phyloP scores from a whole-genome alignment of 345 rosid genomes.

The Syzygium aromaticum region DNA sequence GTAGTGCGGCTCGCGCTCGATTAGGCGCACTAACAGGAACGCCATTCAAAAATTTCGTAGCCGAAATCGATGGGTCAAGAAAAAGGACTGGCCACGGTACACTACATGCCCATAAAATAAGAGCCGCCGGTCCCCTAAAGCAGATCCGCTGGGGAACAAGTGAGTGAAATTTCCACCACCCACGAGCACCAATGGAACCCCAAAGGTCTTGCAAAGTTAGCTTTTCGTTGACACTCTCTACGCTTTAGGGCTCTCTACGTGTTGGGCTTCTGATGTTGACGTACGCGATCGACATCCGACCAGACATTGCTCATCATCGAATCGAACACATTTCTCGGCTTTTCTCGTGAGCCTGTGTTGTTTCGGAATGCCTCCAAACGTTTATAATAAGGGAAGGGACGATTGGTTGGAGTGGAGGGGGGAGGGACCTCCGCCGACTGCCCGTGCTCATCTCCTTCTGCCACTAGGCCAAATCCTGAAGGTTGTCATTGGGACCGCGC shows the following conservation, averaged over 20 bases:
- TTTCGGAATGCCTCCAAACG: not conserved
- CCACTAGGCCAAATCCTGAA: no score
- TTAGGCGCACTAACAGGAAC: not conserved
- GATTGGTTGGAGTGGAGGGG: not conserved
- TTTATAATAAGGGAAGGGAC: not conserved
- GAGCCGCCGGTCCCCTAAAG: conserved; percentile 23
- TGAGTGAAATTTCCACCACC: conserved; percentile 6
- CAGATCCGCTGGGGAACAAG: conserved; percentile 17
- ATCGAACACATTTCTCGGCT: conserved; percentile 10
- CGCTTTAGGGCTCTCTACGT: not conserved
- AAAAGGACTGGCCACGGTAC: not conserved
- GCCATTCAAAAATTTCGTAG: not conserved
- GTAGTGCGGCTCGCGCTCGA: not conserved
- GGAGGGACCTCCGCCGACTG: not conserved
- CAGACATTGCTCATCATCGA: not conserved
- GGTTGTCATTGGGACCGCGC: not conserved
- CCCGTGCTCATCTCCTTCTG: not conserved
- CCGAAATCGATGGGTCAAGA: not conserved
- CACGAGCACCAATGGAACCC: not conserved
- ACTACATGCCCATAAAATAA: not conserved
- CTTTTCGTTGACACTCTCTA: not conserved
- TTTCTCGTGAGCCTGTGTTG: not conserved
- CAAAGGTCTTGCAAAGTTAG: not conserved
- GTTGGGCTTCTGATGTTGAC: conserved; percentile 24
- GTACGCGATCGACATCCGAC: conserved; percentile 24